These are phyloP conservation scores for Paraconiothyrium sp. DNA, from an alignment of 2,329 filamentous ascomycete species.

Conservation along the genomic window DNA sequence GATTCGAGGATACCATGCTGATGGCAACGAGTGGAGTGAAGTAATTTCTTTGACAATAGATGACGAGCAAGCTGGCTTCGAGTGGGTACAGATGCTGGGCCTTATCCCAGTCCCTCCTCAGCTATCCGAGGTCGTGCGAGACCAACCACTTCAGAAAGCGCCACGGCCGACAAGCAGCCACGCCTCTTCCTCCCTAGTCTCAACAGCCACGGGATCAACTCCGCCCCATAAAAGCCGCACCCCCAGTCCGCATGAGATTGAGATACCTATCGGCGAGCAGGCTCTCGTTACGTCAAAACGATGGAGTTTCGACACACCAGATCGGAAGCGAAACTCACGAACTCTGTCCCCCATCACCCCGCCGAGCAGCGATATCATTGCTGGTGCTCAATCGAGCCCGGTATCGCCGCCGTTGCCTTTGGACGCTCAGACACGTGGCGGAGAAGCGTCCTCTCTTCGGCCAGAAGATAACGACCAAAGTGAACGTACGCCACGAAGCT, in stretches of 20 bases:
- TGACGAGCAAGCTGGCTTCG: conserved; percentile 77
- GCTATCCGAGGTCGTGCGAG: conserved; percentile 58
- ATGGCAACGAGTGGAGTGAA: conserved; percentile 79
- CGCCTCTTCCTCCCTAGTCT: conserved; percentile 62
- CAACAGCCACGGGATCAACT: conserved; percentile 44
- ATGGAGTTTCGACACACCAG: conserved; percentile 53
- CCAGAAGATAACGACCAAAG: conserved; percentile 26
- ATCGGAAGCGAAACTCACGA: conserved; percentile 38
- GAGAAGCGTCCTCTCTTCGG: conserved; percentile 18
- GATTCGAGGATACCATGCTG: conserved; percentile 76
- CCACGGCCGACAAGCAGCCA: conserved; percentile 59
- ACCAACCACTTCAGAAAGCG: conserved; percentile 60
- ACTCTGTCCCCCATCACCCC: conserved; percentile 48
- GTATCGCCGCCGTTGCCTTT: conserved; percentile 30
- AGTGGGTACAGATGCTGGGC: conserved; percentile 92
- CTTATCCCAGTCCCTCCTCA: conserved; percentile 69
- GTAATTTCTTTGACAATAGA: conserved; percentile 80
- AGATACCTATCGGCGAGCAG: conserved; percentile 70
- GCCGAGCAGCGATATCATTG: conserved; percentile 47
- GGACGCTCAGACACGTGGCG: conserved; percentile 16
- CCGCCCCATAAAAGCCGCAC: conserved; percentile 51
- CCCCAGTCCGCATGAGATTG: conserved; percentile 63
- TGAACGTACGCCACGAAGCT: conserved; percentile 46
- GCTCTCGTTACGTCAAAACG: conserved; percentile 57
- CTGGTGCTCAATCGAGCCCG: conserved; percentile 35